These are phyloP conservation scores for Cerrena zonata DNA, from an alignment of 1,284 basidiomycete species.

Conservation along the genomic window DNA sequence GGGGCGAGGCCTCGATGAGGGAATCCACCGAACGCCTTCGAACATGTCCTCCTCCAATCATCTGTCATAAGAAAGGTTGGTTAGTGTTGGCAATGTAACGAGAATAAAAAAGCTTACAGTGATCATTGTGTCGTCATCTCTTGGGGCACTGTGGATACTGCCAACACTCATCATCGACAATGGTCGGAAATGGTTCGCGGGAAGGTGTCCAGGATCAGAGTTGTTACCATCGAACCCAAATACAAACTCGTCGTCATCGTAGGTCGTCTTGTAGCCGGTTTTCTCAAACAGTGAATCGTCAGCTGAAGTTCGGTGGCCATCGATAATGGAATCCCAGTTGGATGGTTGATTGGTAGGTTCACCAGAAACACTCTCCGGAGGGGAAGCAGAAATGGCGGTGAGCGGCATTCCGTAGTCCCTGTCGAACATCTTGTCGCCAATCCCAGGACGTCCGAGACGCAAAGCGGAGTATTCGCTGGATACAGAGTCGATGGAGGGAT, in stretches of 20 bases:
- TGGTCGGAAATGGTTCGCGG: slow-evolving; percentile 48
- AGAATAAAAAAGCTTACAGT: slow-evolving; percentile 42
- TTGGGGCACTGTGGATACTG: slow-evolving; percentile 45
- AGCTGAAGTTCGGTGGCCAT: slow-evolving; percentile 33
- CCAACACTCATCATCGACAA: slow-evolving; percentile 55
- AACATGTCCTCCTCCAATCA: slow-evolving; percentile 71
- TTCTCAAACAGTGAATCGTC: slow-evolving; percentile 67
- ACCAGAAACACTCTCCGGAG: slow-evolving; percentile 39
- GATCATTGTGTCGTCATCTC: slow-evolving; percentile 77
- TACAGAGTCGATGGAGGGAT: slow-evolving; percentile 59
- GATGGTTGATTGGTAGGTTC: slow-evolving; percentile 28
- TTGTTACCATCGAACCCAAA: slow-evolving; percentile 51
- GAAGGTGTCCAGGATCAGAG: slow-evolving; percentile 22
- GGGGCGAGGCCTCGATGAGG: slow-evolving; percentile 65
- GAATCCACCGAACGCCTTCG: slow-evolving; percentile 63
- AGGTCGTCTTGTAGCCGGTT: slow-evolving; percentile 45
- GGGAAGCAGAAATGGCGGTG: slow-evolving; percentile 64
- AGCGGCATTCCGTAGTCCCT: slow-evolving; percentile 57
- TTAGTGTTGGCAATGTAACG: background rate
- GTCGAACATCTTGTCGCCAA: slow-evolving; percentile 87
- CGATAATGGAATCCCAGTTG: slow-evolving; percentile 61
- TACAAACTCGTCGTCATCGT: slow-evolving; percentile 52
- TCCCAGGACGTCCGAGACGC: slow-evolving; percentile 61
- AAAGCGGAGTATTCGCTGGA: slow-evolving; percentile 58
- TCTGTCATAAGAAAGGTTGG: slow-evolving; percentile 35